Base-by-base conservation (phyloP, 495 filamentous ascomycete genomes). In the Cairneyella variabilis region DNA sequence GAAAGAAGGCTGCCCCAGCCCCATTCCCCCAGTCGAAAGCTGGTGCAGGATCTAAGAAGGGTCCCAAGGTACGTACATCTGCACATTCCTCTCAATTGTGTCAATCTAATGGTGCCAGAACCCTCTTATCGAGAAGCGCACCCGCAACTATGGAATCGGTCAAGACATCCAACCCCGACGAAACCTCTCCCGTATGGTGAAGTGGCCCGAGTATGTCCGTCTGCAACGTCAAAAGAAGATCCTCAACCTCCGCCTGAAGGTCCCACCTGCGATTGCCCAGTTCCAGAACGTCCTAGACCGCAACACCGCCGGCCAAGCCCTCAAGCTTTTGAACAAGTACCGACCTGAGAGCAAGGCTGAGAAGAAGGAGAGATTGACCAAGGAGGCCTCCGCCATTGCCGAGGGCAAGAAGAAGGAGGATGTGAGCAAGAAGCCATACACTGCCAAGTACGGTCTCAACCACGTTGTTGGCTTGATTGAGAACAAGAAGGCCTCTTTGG, bases 331-430 rank as follows among this genome's bases (percentile, higher is more conserved):
- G 67, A 90, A 93, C 88, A 97, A 99, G 81, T 97, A 97, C 85
- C 90, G 90, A 61, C 95, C 95, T 56, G 95, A 99, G 84, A 95
- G 89, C 72, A 97, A 97, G 84, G 76, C 81, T 58, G 93, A 97
- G 86, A 99, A 99, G 89, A 99, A 97, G 84, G 95, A 99, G 80
- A 89, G 95, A 76, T 77, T 99, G 60, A 83, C 85, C 72, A 90
- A 95, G 83, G 95, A 99, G 83, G 95, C 95, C 55, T 96, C 90
- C 60, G 95, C 91, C 62, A 84, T 97, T 69, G 80, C 87, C 69
- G 90, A 97, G 72, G 95, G 95, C 73, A 95, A 97, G 86, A 97
- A 97, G 86, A 97, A 97, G 88, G 95, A 97, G 82, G 93, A 97
- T 70, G 91, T 95, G 66, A 87, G 82, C 86, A 97, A 97, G 89